Base-by-base conservation (phyloP, 805 yeast genomes). In the Candida nanaspora region DNA sequence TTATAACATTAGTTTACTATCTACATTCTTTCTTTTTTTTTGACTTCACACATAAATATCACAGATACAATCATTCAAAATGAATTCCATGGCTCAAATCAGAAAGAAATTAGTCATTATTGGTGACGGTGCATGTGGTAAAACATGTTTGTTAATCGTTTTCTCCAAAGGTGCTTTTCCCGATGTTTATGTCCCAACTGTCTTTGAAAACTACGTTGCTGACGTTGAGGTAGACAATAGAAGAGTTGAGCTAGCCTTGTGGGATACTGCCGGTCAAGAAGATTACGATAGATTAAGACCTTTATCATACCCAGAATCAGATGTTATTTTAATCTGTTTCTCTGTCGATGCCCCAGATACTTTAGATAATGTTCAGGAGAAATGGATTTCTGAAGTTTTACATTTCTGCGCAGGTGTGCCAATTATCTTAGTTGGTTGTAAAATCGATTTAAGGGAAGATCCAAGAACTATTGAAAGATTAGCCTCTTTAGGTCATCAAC, bases 181-280 rank as follows among this genome's bases (percentile, higher is more conserved):
- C 45, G 94, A 86, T 64, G 91, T 86, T 47, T 87, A 87, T 61
- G 96, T 88, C 37, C 96, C 96, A 59, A 87, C 96, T 20, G 98
- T 91, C 46, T 91, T 91, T 58, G 98, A 91, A 65, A 93, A 89
- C 72, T 93, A 91, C 65, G 97, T 91, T 55, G 95, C 97, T 36
- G 96, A 88, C 63, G 97, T 91, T 43, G 96, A 80, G 59, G 82
- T 83, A 43, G 91, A 84, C 55, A 94, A 95, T 38, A 84, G 91
- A 66, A 78, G 85, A 61, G 97, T 91, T 44, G 96, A 89, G 63
- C 72, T 88, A 65, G 95, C 96, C 7, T 72, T 88, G 51, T 88
- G 96, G 96, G 96, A 88, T 87, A 88, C 96, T 52, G 96, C 97
- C 42, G 97, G 97, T 50, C 97, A 88, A 76, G 97, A 88, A 72